Evolutionary conservation across 495 filamentous ascomycete species (phyloP), one percentile per base, ranked within the genome.

Genomic region (Thermochaetoides thermophila): DNA sequence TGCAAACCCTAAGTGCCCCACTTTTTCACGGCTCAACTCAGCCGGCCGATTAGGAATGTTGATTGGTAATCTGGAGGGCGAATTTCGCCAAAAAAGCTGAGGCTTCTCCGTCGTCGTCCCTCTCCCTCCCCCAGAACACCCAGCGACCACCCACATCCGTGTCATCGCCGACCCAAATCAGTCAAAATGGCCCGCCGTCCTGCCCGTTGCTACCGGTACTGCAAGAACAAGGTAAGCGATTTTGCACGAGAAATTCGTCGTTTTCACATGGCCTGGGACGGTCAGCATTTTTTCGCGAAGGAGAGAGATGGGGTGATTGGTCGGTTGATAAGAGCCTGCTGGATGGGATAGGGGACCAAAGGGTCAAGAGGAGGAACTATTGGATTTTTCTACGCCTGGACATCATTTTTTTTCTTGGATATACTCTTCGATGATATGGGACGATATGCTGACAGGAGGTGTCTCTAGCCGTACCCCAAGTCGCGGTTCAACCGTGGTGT

Each of bases 401-500:
- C n/a, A n/a, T n/a, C n/a, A n/a, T n/a, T n/a, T n/a, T n/a, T n/a
- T n/a, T n/a, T n/a, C n/a, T n/a, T n/a, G n/a, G n/a, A n/a, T n/a
- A n/a, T n/a, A n/a, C n/a, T n/a, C n/a, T n/a, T n/a, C n/a, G n/a
- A n/a, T n/a, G n/a, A n/a, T n/a, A n/a, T n/a, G n/a, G n/a, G n/a
- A n/a, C 11, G 37, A 38, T 27, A 26, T 42, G 43, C 56, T 61
- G 39, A 64, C 43, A 15, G 29, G 6, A 52, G 65, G 34, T 50
- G 35, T 22, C 30, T 27, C 32, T 49, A 94, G 83, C 85, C 89
- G 56, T 97, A 96, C 71, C 89, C 89, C 48, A 95, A 97, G 78
- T 93, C 84, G 43, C 83, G 89, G 44, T 97, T 95, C 81, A 97
- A 97, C 78, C 85, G 89, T 73, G 89, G 89, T 95, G 89, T 97